These are phyloP conservation scores for Naematelia aurantialba DNA, from an alignment of 768 basidiomycete genomes.

Conservation along the genomic window DNA sequence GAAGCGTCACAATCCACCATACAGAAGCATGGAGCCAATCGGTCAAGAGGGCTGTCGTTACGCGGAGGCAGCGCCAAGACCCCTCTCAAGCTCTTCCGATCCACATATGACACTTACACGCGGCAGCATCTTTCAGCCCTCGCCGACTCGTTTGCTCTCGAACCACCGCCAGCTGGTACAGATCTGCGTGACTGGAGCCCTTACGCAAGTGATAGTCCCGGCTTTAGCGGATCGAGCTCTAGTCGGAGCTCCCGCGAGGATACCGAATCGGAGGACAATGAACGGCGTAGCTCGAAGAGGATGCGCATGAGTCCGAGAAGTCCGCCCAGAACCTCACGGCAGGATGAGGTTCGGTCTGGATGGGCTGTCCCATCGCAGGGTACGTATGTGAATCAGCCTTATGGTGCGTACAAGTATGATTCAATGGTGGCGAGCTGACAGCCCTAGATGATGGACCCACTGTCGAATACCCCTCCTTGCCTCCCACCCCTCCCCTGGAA, in stretches of 20 bases:
- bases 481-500: conserved; percentile 33
- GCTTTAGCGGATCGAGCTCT: conserved; percentile 10
- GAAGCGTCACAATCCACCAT: conserved; percentile 27
- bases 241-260: conserved; percentile 61
- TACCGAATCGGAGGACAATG: conserved; percentile 59
- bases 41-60: neutral
- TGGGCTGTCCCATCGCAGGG: conserved; percentile 3
- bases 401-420: conserved; percentile 13
- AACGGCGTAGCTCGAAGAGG: conserved; percentile 5
- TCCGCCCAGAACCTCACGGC: neutral
- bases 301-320: neutral
- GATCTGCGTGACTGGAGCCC: conserved; percentile 22
- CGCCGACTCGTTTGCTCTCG: conserved; percentile 83
- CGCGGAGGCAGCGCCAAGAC: neutral
- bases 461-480: conserved; percentile 24
- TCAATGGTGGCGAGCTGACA: conserved; percentile 1
- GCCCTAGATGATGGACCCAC: conserved; percentile 12
- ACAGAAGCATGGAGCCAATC: conserved; percentile 1
- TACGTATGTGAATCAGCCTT: neutral
- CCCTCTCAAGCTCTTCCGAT: conserved; percentile 65
- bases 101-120: conserved; percentile 94
- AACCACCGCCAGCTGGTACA: conserved; percentile 23
- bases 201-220: conserved; percentile 11
- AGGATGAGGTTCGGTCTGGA: neutral
- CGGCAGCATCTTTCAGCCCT: conserved; percentile 88